phyloP scores from a whole-genome alignment of 345 rosid species.

The Garcia nutans region DNA sequence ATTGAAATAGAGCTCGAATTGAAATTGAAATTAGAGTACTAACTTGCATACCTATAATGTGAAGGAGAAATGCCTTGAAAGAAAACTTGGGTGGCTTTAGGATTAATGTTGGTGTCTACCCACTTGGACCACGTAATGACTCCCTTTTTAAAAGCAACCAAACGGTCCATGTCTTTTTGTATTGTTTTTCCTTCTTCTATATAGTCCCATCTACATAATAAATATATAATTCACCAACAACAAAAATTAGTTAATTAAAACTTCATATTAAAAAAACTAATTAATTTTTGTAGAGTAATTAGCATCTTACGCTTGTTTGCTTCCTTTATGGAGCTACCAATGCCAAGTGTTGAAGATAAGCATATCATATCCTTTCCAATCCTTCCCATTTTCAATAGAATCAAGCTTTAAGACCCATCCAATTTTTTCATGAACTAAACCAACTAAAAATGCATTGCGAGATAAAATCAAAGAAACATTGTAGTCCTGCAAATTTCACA shows the following conservation, averaged over 20 bases:
- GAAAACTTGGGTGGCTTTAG: slow-evolving; percentile 53
- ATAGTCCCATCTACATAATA: slow-evolving; percentile 62
- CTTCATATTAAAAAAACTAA: neutral
- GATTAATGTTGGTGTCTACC: slow-evolving; percentile 64
- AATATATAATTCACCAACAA: neutral
- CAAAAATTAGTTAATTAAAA: neutral
- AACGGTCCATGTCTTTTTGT: slow-evolving; percentile 70
- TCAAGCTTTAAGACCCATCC: slow-evolving; percentile 73
- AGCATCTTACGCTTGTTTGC: slow-evolving; percentile 55
- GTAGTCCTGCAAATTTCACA: slow-evolving; percentile 47
- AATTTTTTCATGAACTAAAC: slow-evolving; percentile 47
- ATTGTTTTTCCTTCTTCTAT: slow-evolving; percentile 41
- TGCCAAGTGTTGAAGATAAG: slow-evolving; percentile 91
- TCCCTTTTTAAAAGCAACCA: slow-evolving; percentile 62
- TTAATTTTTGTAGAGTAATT: neutral
- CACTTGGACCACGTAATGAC: slow-evolving; percentile 73
- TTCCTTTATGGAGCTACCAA: slow-evolving; percentile 84
- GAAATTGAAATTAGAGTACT: too few species aligned
- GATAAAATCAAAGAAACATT: slow-evolving; percentile 51
- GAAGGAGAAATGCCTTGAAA: slow-evolving; percentile 87
- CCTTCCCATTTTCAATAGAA: slow-evolving; percentile 62
- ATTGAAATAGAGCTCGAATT: too few species aligned
- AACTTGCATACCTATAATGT: slow-evolving; percentile 61
- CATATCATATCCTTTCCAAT: slow-evolving; percentile 62
- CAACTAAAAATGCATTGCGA: slow-evolving; percentile 65